Conservation (phyloP, 495 filamentous ascomycete genomes). For the Penicillium riverlandense region DNA sequence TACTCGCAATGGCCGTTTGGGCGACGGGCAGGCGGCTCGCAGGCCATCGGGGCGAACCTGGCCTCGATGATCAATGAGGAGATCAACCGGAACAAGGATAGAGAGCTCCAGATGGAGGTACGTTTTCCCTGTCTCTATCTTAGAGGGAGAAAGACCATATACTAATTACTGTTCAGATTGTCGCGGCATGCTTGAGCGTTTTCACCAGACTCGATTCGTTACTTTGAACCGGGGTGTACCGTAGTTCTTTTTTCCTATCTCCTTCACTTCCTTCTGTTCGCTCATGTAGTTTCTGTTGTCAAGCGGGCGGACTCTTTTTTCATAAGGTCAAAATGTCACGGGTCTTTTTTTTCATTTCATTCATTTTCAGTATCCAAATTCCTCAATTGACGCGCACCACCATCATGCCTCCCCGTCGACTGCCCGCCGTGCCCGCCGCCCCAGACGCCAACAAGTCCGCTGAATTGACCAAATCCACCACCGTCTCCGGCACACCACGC, state of each 20-base stretch:
- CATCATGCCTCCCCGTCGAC: constrained; percentile 23
- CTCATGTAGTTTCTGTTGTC: constrained; percentile 32
- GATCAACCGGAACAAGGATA: constrained; percentile 75
- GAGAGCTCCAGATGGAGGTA: constrained; percentile 92
- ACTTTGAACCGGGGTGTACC: constrained; percentile 49
- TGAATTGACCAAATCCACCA: constrained; percentile 25
- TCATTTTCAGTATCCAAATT: not conserved
- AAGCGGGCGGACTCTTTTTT: constrained; percentile 18
- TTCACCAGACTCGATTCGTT: constrained; percentile 94
- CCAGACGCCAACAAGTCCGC: constrained; percentile 21
- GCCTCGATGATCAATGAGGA: constrained; percentile 86
- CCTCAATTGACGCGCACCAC: constrained; percentile 28
- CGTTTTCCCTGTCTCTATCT: constrained; percentile 12
- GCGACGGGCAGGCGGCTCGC: constrained; percentile 62
- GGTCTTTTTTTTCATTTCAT: constrained; percentile 9
- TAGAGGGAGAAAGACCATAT: not conserved
- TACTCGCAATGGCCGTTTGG: constrained; percentile 97
- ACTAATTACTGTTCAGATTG: constrained; percentile 50
- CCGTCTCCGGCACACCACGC: constrained; percentile 23
- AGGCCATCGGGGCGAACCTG: constrained; percentile 86
- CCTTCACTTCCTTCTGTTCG: constrained; percentile 17
- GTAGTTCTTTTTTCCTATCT: constrained; percentile 7
- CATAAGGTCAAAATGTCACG: constrained; percentile 20
- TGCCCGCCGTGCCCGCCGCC: constrained; percentile 19
- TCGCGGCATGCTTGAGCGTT: constrained; percentile 91